Evolutionary conservation across 257 asterid genomes (phyloP), one percentile per base, ranked within the genome.

Genomic region (Ligustrum vulgare): DNA sequence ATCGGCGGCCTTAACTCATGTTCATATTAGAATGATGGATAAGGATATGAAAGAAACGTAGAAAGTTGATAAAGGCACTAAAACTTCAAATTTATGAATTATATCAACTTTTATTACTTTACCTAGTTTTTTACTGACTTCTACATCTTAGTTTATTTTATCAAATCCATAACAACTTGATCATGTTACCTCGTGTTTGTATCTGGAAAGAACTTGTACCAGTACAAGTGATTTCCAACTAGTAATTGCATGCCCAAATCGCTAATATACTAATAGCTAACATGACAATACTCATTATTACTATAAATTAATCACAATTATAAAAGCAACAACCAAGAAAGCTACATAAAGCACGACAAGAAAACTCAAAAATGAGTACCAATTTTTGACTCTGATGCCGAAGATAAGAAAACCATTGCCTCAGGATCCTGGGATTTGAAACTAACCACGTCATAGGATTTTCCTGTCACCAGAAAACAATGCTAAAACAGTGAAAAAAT

Each of bases 371-470:
- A 71, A 39, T 25, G 11, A 23, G 68, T 89, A 92, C 97, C 97
- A 5, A 91, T 84, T 81, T 79, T 83, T 1, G 91, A 74, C 70
- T 79, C 88, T 18, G 91, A 78, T 33, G 83, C 66, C 28, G 98
- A 88, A 67, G 90, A 41, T 20, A 84, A 35, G 81, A 90, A 82
- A 41, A 92, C 91, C 5, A 80, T 37, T 68, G 88, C 83, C 11
- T 86, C 89, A 2, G 86, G 89, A 58, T 86, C 87, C 43, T 76
- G 91, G 65, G 85, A 72, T 47, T 80, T 77, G 72, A 63, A 54
- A 82, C 89, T 86, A 71, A 89, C 80, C 83, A 89, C 78, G 0
- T 90, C 91, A 79, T 89, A 92, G 4, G 95, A 83, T 76, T 82
- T 89, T 73, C 95, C 93, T 89, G 84, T 35, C 22, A 76, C 47